Evolutionary conservation across 176 grass and related monocot species (phyloP).

Genomic region (Carex scoparia): DNA sequence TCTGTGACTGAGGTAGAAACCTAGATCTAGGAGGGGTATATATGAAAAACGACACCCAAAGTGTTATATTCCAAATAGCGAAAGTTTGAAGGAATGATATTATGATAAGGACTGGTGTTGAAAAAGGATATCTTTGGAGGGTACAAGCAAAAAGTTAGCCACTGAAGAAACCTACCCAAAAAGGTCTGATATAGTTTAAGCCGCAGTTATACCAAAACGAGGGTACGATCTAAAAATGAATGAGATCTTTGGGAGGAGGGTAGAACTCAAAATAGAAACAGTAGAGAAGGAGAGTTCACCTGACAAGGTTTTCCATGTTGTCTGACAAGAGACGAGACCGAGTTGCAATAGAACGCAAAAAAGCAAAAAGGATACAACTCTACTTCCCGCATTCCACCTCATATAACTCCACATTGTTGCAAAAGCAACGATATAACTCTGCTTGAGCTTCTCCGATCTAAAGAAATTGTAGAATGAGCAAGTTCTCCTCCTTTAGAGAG

Average conservation of each 20-base stretch:
- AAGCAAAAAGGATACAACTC: not conserved
- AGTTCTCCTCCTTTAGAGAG: constrained; percentile 5
- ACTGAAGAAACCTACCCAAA: not conserved
- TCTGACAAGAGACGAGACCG: constrained; percentile 16
- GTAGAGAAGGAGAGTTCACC: not conserved
- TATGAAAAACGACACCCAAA: not conserved
- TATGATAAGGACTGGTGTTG: not conserved
- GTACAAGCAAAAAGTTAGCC: not conserved
- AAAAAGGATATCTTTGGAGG: not conserved
- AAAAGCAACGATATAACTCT: not conserved
- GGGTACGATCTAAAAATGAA: not conserved
- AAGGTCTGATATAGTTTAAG: not conserved
- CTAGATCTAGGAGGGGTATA: not conserved
- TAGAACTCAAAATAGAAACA: not conserved
- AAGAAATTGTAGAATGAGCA: constrained; percentile 15
- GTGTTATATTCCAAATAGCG: not conserved
- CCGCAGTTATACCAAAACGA: not conserved
- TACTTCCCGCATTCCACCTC: constrained; percentile 18
- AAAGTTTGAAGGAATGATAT: not conserved
- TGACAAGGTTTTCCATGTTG: constrained; percentile 26
- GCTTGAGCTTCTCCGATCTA: not conserved
- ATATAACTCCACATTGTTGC: constrained; percentile 22
- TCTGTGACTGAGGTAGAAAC: not conserved
- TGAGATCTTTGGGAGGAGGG: not conserved
- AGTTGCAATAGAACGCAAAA: constrained; percentile 11